Evolutionary conservation across 2,329 filamentous ascomycete genomes (phyloP).

Genomic region (Hypoxylon sp.): DNA sequence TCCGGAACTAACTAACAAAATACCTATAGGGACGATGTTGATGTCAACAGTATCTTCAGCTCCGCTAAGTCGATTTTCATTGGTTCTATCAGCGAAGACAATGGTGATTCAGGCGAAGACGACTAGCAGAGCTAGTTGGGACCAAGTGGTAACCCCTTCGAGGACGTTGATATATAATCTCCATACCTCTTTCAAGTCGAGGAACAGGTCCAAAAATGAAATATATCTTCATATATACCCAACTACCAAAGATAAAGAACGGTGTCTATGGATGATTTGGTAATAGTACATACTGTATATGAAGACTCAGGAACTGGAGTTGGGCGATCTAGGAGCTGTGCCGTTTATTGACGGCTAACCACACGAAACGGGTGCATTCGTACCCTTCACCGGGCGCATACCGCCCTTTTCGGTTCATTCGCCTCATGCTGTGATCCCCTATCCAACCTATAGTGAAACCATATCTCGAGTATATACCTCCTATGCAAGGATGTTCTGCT

Average conservation of each 20-base stretch:
- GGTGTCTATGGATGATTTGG: neutral
- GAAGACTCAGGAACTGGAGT: neutral
- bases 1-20: neutral
- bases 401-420: neutral
- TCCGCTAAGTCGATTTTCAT: slow-evolving; percentile 25
- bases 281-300: neutral
- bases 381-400: neutral
- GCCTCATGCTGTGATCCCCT: neutral
- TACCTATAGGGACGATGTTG: slow-evolving; percentile 30
- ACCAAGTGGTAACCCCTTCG: neutral
- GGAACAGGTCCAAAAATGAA: neutral
- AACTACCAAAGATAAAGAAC: slow-evolving; percentile 2
- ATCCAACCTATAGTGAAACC: neutral
- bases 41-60: slow-evolving; percentile 36
- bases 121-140: neutral
- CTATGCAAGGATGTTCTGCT: slow-evolving; percentile 37
- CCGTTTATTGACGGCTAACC: neutral
- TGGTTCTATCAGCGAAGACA: slow-evolving; percentile 23
- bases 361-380: neutral
- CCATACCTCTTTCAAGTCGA: neutral
- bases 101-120: slow-evolving; percentile 18
- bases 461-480: neutral
- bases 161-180: neutral
- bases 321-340: neutral
- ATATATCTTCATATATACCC: neutral